Percentiles rank a stretch among this genome's conserved stretches.
Evolutionary conservation across 2,329 filamentous ascomycete species (phyloP).

Genomic region (Pyrenophora teres): DNA sequence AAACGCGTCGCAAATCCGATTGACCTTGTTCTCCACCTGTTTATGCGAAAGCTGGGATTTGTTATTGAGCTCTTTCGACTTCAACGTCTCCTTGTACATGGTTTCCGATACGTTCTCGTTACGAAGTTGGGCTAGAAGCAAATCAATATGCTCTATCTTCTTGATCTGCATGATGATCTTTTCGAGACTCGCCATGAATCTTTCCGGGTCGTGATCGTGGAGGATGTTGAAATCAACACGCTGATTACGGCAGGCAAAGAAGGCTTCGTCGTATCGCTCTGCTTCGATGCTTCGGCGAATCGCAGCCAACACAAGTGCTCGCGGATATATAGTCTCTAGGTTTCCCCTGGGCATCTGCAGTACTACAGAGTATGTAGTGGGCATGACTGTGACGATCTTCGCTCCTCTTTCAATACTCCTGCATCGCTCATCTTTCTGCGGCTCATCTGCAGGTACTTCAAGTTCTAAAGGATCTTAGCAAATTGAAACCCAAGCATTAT

Average conservation of each 20-base stretch:
- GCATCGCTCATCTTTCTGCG: conserved; percentile 89
- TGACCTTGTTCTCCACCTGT: conserved; percentile 67
- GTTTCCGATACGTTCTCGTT: conserved; percentile 93
- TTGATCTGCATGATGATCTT: conserved; percentile 84
- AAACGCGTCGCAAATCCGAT: conserved; percentile 85
- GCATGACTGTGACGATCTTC: conserved; percentile 84
- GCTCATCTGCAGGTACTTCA: conserved; percentile 83
- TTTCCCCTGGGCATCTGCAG: conserved; percentile 97
- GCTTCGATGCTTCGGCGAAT: conserved; percentile 80
- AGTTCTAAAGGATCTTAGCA: conserved; percentile 62
- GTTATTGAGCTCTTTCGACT: conserved; percentile 37
- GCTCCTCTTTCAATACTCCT: conserved; percentile 89
- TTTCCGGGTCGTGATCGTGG: conserved; percentile 86
- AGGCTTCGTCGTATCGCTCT: conserved; percentile 82
- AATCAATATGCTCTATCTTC: conserved; percentile 80
- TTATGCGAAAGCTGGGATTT: conserved; percentile 28
- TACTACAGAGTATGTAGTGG: conserved; percentile 81
- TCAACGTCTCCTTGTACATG: conserved; percentile 87
- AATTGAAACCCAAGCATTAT: no score
- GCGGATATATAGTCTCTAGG: conserved; percentile 89
- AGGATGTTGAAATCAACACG: conserved; percentile 98
- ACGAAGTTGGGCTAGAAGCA: conserved; percentile 84
- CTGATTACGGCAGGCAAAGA: conserved; percentile 85
- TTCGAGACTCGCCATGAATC: conserved; percentile 77
- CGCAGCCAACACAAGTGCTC: conserved; percentile 88